Conservation (phyloP, 1,284 basidiomycete genomes). For the Porodaedalea pini region DNA sequence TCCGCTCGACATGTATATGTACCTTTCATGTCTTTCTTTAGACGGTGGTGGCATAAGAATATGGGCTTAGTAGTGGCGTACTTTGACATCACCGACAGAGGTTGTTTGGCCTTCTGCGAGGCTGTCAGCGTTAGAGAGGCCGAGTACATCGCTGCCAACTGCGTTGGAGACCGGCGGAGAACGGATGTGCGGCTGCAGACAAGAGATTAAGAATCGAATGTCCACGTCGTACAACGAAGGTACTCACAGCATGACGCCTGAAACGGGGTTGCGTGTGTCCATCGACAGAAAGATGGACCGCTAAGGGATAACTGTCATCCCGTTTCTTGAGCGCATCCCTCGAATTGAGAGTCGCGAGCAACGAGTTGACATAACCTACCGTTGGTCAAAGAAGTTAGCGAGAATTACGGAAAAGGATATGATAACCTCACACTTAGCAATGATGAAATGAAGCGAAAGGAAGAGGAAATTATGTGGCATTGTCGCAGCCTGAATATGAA, state of each 20-base stretch:
- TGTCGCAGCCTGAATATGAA: conserved; percentile 7
- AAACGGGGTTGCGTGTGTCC: conserved; percentile 12
- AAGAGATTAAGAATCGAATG: too few relatives aligned
- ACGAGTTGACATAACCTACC: conserved; percentile 18
- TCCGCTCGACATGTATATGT: conserved; percentile 19
- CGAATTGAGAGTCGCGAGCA: conserved; percentile 19
- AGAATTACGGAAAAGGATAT: neutral
- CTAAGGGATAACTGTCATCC: conserved; percentile 12
- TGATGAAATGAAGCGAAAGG: conserved; percentile 19
- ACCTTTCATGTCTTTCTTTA: too few relatives aligned
- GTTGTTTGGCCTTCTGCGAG: neutral
- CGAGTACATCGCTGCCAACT: neutral
- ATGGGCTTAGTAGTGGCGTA: conserved; percentile 6
- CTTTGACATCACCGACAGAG: conserved; percentile 12
- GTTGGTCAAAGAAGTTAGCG: neutral
- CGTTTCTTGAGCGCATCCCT: conserved; percentile 16
- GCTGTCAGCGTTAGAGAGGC: neutral
- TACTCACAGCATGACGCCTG: conserved; percentile 4
- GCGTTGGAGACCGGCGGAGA: neutral
- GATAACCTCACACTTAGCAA: conserved; percentile 13
- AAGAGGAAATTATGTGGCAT: conserved; percentile 19
- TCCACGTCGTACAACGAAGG: neutral
- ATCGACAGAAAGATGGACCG: conserved; percentile 16
- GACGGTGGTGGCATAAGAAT: too few relatives aligned
- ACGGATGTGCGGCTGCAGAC: neutral